These are phyloP conservation scores for Sporothrix luriei DNA, from an alignment of 2,329 filamentous ascomycete genomes.

Conservation along the genomic window DNA sequence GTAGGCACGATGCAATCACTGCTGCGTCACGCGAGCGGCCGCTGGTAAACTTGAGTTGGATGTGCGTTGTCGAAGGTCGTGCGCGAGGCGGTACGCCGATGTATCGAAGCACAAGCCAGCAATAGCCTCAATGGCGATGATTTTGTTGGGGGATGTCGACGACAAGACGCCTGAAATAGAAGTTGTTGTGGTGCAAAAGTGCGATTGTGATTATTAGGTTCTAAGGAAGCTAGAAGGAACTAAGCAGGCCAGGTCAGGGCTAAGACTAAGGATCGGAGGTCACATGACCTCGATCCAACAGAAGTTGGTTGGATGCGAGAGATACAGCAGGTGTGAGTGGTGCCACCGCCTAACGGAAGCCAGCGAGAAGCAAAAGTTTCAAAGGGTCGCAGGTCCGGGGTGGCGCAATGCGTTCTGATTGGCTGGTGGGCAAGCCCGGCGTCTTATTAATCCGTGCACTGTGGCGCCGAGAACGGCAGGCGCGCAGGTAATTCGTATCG, in stretches of 20 bases:
- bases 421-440: background rate
- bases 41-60: background rate
- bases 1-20: background rate
- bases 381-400: background rate
- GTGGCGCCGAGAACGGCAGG: conserved; percentile 24
- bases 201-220: no score
- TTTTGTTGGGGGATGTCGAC: background rate
- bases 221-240: no score
- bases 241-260: no score
- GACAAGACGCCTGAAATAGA: background rate
- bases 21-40: conserved; percentile 4
- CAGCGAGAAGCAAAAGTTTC: background rate
- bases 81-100: background rate
- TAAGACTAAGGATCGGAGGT: no score
- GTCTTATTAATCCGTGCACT: conserved; percentile 28
- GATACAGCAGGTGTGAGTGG: background rate
- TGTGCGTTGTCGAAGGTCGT: background rate
- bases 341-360: conserved; percentile 3
- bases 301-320: conserved; percentile 7
- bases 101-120: background rate
- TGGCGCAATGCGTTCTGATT: conserved; percentile 14
- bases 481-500: conserved; percentile 22
- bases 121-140: background rate
- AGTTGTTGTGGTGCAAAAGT: no score
- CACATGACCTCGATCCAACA: no score